Evolutionary conservation across 768 basidiomycete species (phyloP).

Genomic region (Calocybe cyanea): DNA sequence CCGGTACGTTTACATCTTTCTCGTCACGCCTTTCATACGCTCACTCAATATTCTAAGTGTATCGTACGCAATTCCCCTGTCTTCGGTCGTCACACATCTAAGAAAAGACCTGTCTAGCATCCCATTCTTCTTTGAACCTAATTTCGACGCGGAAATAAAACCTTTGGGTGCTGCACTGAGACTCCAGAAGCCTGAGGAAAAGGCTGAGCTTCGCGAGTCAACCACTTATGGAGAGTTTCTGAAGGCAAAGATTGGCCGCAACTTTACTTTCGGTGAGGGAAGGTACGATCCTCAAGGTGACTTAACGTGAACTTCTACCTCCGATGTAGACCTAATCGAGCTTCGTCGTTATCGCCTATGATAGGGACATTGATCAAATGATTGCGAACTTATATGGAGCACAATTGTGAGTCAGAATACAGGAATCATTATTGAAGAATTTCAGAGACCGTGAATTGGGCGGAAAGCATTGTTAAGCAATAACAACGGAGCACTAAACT

Average conservation of each 20-base stretch:
- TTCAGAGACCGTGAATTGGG: no score
- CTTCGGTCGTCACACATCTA: no score
- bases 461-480: no score
- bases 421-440: no score
- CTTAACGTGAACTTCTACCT: no score
- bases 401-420: no score
- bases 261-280: constrained; percentile 53
- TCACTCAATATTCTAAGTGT: constrained; percentile 50
- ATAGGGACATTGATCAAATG: no score
- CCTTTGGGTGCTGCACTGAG: constrained; percentile 63
- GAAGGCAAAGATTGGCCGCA: constrained; percentile 66
- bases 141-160: constrained; percentile 65
- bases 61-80: constrained; percentile 66
- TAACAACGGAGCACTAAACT: no score
- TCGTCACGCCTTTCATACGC: no score
- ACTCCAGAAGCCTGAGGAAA: constrained; percentile 26
- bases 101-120: constrained; percentile 61
- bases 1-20: constrained; percentile 38
- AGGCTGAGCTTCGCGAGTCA: constrained; percentile 27
- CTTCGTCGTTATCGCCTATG: no score
- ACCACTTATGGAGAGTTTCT: constrained; percentile 81
- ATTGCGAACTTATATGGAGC: no score
- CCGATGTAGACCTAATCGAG: no score
- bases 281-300: constrained; percentile 30
- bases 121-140: constrained; percentile 96